These are phyloP conservation scores for Lolium rigidum DNA, from an alignment of 176 grass and related monocot species.

Conservation along the genomic window DNA sequence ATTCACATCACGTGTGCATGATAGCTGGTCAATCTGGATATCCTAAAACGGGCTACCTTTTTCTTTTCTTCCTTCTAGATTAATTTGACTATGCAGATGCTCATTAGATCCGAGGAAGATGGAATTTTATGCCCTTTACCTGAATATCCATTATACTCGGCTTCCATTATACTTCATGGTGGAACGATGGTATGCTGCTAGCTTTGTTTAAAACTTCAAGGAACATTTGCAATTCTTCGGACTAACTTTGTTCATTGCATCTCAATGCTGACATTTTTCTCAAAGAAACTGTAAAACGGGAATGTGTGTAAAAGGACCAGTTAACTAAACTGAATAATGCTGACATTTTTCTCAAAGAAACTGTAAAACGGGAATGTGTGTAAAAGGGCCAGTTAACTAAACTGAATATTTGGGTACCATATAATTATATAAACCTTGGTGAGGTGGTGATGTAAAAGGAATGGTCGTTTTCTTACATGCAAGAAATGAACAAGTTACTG, in stretches of 20 bases:
- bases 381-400: neutral
- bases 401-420: conserved; percentile 46
- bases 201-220: neutral
- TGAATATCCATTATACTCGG: conserved; percentile 81
- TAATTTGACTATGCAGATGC: conserved; percentile 73
- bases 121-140: conserved; percentile 77
- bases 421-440: conserved; percentile 50
- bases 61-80: conserved; percentile 43
- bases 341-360: neutral
- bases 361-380: neutral
- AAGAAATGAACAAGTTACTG: neutral
- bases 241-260: neutral
- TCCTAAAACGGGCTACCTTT: neutral
- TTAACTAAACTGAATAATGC: neutral
- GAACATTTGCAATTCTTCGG: neutral
- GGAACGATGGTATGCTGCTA: conserved; percentile 66
- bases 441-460: conserved; percentile 47
- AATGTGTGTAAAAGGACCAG: neutral
- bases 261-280: neutral
- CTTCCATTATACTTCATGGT: conserved; percentile 74
- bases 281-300: neutral
- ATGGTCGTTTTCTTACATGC: neutral
- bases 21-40: neutral
- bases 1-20: too few species aligned
- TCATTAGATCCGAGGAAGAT: conserved; percentile 73